A percentile compares a stretch with the other conserved stretches of the same genome.
Evolutionary conservation across 2,329 filamentous ascomycete genomes (phyloP).

Genomic region (Aurifilum marmelostoma): DNA sequence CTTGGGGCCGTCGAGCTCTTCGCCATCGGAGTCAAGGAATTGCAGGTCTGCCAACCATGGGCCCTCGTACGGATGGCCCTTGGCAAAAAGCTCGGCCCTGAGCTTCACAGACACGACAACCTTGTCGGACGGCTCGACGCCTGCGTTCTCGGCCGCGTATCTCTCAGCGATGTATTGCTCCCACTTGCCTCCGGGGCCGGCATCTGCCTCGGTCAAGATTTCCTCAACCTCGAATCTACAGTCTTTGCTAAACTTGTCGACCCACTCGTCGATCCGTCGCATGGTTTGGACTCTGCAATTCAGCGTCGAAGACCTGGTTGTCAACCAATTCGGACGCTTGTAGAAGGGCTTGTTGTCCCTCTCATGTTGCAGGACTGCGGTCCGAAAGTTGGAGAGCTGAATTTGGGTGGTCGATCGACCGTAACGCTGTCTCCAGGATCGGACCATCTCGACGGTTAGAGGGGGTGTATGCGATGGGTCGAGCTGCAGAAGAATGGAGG

Average conservation of each 20-base stretch:
- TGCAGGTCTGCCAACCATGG: background rate
- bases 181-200: constrained; percentile 19
- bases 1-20: background rate
- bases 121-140: background rate
- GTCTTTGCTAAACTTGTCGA: background rate
- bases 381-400: background rate
- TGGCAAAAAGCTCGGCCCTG: background rate
- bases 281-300: background rate
- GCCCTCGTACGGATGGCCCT: background rate
- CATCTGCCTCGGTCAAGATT: constrained; percentile 4
- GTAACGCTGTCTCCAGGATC: constrained; percentile 2
- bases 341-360: too few relatives aligned
- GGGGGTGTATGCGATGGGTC: background rate
- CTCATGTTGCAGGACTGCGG: background rate
- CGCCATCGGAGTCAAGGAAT: background rate
- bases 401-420: background rate
- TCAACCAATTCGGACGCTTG: background rate
- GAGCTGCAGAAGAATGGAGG: background rate
- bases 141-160: background rate
- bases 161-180: background rate
- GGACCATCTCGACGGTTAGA: background rate
- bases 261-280: background rate
- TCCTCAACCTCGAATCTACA: background rate
- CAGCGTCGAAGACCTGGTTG: background rate
- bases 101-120: constrained; percentile 1